A percentile compares a stretch with the other conserved stretches of the same genome.
phyloP scores from a whole-genome alignment of 1,139 yeast genomes.

The Candida pseudocylindracea region DNA sequence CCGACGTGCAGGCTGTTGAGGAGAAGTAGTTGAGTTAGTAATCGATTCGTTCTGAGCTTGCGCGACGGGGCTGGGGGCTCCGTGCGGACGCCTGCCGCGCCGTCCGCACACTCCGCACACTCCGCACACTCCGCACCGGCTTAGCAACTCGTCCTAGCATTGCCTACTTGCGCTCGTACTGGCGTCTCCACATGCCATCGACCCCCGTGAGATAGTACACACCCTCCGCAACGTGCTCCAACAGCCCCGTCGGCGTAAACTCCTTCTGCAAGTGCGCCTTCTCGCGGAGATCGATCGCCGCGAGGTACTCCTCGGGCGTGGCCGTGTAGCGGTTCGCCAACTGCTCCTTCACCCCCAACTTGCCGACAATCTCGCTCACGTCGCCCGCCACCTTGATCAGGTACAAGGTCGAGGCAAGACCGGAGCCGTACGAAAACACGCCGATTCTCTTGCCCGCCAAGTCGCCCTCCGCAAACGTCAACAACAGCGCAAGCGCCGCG shows the following conservation, averaged over 20 bases:
- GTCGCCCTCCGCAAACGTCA: slow-evolving; percentile 55
- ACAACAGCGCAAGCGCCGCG: slow-evolving; percentile 66
- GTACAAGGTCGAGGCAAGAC: slow-evolving; percentile 81
- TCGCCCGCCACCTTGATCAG: slow-evolving; percentile 71
- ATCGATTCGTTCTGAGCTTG: too few species aligned
- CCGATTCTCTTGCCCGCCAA: slow-evolving; percentile 77
- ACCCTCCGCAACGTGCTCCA: slow-evolving; percentile 50
- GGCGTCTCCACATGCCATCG: slow-evolving; percentile 80
- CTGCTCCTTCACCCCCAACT: slow-evolving; percentile 46
- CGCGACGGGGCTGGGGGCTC: too few species aligned
- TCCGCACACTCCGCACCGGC: neutral
- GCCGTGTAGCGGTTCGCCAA: slow-evolving; percentile 41
- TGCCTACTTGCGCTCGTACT: slow-evolving; percentile 31
- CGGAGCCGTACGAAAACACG: slow-evolving; percentile 93
- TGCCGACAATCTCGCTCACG: slow-evolving; percentile 39
- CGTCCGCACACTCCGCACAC: too few species aligned
- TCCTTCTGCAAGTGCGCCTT: slow-evolving; percentile 64
- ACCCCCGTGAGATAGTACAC: slow-evolving; percentile 68
- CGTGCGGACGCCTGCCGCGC: too few species aligned
- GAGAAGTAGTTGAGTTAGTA: too few species aligned
- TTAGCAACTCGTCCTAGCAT: neutral
- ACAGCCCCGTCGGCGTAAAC: slow-evolving; percentile 58
- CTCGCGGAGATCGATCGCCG: slow-evolving; percentile 71
- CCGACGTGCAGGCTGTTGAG: too few species aligned
- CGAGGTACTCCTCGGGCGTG: slow-evolving; percentile 66